Evolutionary conservation across 2,329 filamentous ascomycete species (phyloP), one percentile per base, ranked within the genome.

Genomic region (Claviceps spartinae): DNA sequence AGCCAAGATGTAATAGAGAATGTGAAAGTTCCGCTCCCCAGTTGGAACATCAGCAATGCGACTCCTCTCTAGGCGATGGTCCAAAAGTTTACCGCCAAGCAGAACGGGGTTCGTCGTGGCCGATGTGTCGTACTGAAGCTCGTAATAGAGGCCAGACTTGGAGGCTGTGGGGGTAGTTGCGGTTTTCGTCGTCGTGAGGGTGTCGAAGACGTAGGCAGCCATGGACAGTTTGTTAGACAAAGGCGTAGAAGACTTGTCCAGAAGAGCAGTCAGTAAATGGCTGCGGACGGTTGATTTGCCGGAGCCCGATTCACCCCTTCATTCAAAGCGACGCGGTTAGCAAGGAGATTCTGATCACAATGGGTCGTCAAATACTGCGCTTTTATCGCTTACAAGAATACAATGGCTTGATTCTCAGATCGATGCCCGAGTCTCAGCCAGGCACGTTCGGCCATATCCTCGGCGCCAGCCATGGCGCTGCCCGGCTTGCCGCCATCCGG

Each of bases 261-360:
- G 79, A 50, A 98, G 77, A 1, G 90, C 81, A 24, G 89, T 85
- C 46, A 98, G 74, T 51, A 96, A 74, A 66, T 97, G 93, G 44
- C 88, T 87, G 56, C 93, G 85, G 62, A 97, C 76, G 0, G 93
- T 98, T 0, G 93, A 96, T 73, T 98, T 98, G 61, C 93, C 93
- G 36, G 93, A 84, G 46, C 93, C 93, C 53, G 89, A 95, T 77
- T 98, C 93, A 68, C 93, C 93, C 58, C 90, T 96, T 58, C 48
- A 56, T 46, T 22, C 7, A 54, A 62, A 59, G 13, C 36, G 30
- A 26, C 8, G 30, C 54, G 56, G 16, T 24, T 36, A 47, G 34
- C 47, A 24, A 22, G 14, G 13, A 30, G 5, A 38, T 13, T 34
- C 4, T 3, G 18, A 36, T 24, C 24, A 37, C 11, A 37, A 40